Evolutionary conservation across 2,329 filamentous ascomycete genomes (phyloP).

Genomic region (Scedosporium dehoogii): DNA sequence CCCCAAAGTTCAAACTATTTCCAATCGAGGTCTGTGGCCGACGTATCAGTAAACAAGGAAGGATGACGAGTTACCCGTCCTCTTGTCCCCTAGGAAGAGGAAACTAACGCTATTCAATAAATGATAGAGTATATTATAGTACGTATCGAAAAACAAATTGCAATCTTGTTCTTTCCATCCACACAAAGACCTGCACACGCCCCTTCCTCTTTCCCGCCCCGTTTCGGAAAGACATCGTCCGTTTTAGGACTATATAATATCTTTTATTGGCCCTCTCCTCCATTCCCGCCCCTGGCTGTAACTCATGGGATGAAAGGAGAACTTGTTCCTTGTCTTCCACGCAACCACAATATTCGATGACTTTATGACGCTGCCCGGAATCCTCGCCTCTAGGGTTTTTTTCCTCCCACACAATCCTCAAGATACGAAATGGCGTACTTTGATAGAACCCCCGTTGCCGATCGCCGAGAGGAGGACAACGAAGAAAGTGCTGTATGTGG

Average conservation of each 20-base stretch:
- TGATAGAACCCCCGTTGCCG: not conserved
- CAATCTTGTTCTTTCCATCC: not conserved
- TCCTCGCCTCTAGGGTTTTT: too few relatives aligned
- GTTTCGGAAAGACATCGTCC: not conserved
- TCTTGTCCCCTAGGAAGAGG: not conserved
- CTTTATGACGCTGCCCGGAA: too few relatives aligned
- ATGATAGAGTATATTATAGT: too few relatives aligned
- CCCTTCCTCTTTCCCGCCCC: not conserved
- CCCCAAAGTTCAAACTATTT: not conserved
- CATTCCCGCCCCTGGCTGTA: not conserved
- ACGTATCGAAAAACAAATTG: too few relatives aligned
- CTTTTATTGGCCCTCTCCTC: not conserved
- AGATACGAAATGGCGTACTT: not conserved
- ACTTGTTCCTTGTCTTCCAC: too few relatives aligned
- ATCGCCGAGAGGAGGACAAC: not conserved
- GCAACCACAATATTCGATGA: too few relatives aligned
- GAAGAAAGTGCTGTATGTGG: too few relatives aligned
- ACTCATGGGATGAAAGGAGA: too few relatives aligned
- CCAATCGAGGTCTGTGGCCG: not conserved
- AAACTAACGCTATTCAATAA: not conserved
- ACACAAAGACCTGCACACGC: not conserved
- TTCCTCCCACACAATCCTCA: not conserved
- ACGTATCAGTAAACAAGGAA: not conserved
- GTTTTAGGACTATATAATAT: not conserved
- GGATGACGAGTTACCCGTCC: too few relatives aligned